Percentiles rank a stretch among this genome's conserved stretches.
phyloP scores from a whole-genome alignment of 148 eudicot genomes.

The Selenicereus undatus region DNA sequence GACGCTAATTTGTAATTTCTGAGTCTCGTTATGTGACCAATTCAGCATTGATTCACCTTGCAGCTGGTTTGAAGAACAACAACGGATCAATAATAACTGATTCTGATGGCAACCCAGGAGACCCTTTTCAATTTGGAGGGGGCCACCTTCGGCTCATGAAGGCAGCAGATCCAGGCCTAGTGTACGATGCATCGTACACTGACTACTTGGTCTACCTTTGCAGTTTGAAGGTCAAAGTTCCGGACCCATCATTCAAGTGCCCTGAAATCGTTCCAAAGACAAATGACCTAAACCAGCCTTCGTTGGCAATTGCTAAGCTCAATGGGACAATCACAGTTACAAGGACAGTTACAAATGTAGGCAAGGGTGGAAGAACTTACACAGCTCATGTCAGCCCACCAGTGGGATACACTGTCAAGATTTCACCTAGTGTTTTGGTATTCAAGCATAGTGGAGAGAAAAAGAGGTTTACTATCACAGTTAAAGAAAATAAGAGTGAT shows the following conservation, averaged over 20 bases:
- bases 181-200: slow-evolving; percentile 68
- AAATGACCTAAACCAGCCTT: slow-evolving; percentile 63
- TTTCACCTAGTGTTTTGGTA: slow-evolving; percentile 44
- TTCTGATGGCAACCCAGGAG: slow-evolving; percentile 40
- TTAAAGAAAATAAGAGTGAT: slow-evolving; percentile 29
- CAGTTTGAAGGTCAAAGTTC: slow-evolving; percentile 25
- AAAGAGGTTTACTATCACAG: slow-evolving; percentile 54
- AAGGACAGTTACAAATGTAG: slow-evolving; percentile 72
- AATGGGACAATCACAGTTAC: slow-evolving; percentile 40
- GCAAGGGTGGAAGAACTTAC: slow-evolving; percentile 41
- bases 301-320: slow-evolving; percentile 55
- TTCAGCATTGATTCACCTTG: slow-evolving; percentile 6
- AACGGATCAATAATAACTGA: slow-evolving; percentile 51
- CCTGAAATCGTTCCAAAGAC: slow-evolving; percentile 42
- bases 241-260: slow-evolving; percentile 49
- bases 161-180: slow-evolving; percentile 88
- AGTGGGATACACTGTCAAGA: slow-evolving; percentile 45
- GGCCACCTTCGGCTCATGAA: slow-evolving; percentile 76
- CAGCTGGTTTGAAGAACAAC: slow-evolving; percentile 61
- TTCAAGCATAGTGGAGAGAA: slow-evolving; percentile 51
- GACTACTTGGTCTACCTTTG: slow-evolving; percentile 78
- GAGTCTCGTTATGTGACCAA: neutral
- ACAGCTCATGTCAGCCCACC: slow-evolving; percentile 49
- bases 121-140: slow-evolving; percentile 73
- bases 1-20: neutral